These are phyloP conservation scores for Bipolaris victoriae DNA, from an alignment of 2,329 filamentous ascomycete genomes.

Conservation along the genomic window DNA sequence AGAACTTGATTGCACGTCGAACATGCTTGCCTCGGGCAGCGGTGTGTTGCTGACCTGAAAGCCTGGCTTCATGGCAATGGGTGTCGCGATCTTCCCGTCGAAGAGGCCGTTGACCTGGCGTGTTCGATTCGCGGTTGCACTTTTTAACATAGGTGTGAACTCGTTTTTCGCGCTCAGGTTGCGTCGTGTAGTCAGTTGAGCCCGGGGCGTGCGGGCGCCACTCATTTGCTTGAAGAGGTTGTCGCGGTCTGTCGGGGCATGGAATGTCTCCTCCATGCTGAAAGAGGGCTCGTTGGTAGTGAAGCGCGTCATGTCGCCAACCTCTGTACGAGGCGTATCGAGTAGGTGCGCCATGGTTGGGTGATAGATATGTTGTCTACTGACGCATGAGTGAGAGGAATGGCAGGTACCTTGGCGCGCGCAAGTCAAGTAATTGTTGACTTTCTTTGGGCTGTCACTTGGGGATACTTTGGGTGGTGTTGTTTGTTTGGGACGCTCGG, in stretches of 20 bases:
- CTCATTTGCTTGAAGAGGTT: constrained; percentile 78
- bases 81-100: constrained; percentile 60
- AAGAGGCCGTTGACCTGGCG: constrained; percentile 48
- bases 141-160: constrained; percentile 93
- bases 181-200: constrained; percentile 66
- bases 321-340: constrained; percentile 85
- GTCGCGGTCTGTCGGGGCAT: constrained; percentile 71
- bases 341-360: constrained; percentile 61
- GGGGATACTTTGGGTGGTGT: constrained; percentile 25
- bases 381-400: constrained; percentile 42
- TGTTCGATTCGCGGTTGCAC: constrained; percentile 72
- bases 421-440: constrained; percentile 20
- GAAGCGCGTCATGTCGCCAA: constrained; percentile 84
- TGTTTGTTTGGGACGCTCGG: constrained; percentile 29
- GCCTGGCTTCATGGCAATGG: constrained; percentile 66
- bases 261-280: constrained; percentile 86
- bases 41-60: constrained; percentile 75
- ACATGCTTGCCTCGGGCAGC: constrained; percentile 76
- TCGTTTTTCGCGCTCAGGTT: constrained; percentile 69
- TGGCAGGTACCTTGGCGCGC: constrained; percentile 19
- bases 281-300: constrained; percentile 71
- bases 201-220: constrained; percentile 73
- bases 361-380: constrained; percentile 23
- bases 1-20: constrained; percentile 51
- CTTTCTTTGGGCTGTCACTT: constrained; percentile 10